Base-by-base conservation (phyloP, 1,284 basidiomycete species). In the Trichosporon faecale region DNA sequence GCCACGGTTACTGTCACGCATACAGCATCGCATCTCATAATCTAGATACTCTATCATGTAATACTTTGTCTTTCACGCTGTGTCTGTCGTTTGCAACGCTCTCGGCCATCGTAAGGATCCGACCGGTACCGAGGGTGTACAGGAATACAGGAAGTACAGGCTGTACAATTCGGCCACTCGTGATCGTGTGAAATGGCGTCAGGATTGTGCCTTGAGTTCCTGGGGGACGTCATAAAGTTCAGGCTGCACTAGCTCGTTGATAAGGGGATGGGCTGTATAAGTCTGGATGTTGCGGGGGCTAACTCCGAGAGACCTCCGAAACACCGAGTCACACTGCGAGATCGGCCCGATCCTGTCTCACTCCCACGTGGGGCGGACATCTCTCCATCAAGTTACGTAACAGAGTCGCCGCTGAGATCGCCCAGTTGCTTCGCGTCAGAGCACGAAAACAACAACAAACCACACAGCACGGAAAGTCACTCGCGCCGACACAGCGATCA, bases 181-280 rank as follows among this genome's bases (percentile, higher is more conserved):
- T 61, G 57, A 61, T 61, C 57, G 57, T 61, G 57, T 61, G 57
- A 61, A 61, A 61, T 31, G 49, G 29, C 57, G 57, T 61, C 57
- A 61, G 57, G 57, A 29, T 61, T 31, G 57, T 61, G 27, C 57
- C 57, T 61, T 11, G 35, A 33, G 35, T 37, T 14, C 35, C 35
- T 37, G 35, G 57, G 29, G 57, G 57, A 61, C 57, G 57, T 61
- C 57, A 61, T 61, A 61, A 61, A n/a, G 57, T 61, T 61, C 49
- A 52, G 23, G 49, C 40, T 4, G 40, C 40, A 37, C 35, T 37
- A 37, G 35, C 11, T 37, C 9, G 49, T 52, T 25, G 49, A 52
- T 52, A 52, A 52, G 49, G 49, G 49, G 49, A 52, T 23, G 49
- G 49, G 49, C 49, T 52, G 49, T 2, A 52, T 52, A 52, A 52